A percentile compares a stretch with the other conserved stretches of the same genome.
Conservation (phyloP, 2,329 filamentous ascomycete species). For the Lojkania enalia region DNA sequence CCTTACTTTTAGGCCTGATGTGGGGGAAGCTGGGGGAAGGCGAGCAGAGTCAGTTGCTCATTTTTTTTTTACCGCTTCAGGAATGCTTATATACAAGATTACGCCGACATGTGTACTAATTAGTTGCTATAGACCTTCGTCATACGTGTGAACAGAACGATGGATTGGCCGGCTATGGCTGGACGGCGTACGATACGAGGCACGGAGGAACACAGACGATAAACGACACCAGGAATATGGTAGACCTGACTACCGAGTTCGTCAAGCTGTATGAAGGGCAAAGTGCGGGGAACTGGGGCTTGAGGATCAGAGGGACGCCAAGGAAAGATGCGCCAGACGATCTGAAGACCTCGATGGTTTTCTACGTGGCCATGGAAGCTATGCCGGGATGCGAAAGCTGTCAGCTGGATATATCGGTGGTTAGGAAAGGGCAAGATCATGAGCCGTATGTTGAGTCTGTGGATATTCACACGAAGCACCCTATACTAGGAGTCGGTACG, state of each 20-base stretch:
- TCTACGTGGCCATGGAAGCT: slow-evolving; percentile 80
- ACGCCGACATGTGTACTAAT: not conserved
- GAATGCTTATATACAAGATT: not conserved
- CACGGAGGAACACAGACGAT: slow-evolving; percentile 84
- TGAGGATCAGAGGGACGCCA: slow-evolving; percentile 77
- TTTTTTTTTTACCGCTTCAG: not conserved
- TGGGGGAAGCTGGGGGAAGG: slow-evolving; percentile 86
- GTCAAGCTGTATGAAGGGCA: slow-evolving; percentile 83
- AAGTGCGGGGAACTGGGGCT: slow-evolving; percentile 89
- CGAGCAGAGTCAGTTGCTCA: slow-evolving; percentile 65
- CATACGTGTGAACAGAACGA: slow-evolving; percentile 94
- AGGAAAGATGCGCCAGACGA: slow-evolving; percentile 65
- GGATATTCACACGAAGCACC: slow-evolving; percentile 68
- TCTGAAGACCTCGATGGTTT: slow-evolving; percentile 75
- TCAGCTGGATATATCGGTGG: slow-evolving; percentile 60
- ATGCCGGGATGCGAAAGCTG: slow-evolving; percentile 54
- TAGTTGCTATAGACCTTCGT: slow-evolving; percentile 60
- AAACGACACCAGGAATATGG: slow-evolving; percentile 79
- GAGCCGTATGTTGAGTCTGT: slow-evolving; percentile 63
- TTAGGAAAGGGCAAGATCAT: slow-evolving; percentile 50
- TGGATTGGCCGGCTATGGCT: slow-evolving; percentile 91
- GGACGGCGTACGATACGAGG: slow-evolving; percentile 92
- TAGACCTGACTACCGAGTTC: slow-evolving; percentile 89
- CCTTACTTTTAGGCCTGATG: slow-evolving; percentile 78
- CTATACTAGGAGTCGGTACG: slow-evolving; percentile 74